Evolutionary conservation across 768 basidiomycete genomes (phyloP).

Genomic region (Suillus variegatus): DNA sequence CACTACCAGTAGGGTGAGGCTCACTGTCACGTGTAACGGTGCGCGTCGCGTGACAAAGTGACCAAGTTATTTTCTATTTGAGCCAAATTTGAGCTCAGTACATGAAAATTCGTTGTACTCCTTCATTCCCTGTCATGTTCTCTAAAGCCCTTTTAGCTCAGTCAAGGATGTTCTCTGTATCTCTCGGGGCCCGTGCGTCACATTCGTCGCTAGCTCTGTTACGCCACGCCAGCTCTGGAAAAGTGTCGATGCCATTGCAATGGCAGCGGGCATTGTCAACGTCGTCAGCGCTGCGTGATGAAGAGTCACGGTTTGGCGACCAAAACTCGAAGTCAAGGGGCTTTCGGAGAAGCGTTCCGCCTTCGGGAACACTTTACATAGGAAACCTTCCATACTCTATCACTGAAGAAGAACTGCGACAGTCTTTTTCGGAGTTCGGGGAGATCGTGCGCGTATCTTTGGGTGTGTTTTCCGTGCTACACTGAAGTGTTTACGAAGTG

Average conservation of each 20-base stretch:
- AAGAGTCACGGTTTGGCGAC: background rate
- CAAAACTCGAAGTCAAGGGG: slow-evolving; percentile 2
- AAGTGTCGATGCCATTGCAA: slow-evolving; percentile 3
- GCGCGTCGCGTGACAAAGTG: slow-evolving; percentile 12
- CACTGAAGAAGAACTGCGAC: slow-evolving; percentile 41
- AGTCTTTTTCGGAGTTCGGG: slow-evolving; percentile 47
- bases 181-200: slow-evolving; percentile 10
- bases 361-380: slow-evolving; percentile 44
- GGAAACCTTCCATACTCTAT: slow-evolving; percentile 55
- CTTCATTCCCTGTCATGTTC: slow-evolving; percentile 19
- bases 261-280: slow-evolving; percentile 22
- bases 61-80: slow-evolving; percentile 2
- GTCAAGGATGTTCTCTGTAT: slow-evolving; percentile 15
- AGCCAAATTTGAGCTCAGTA: background rate
- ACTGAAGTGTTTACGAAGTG: background rate
- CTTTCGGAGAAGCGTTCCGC: slow-evolving; percentile 14
- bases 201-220: slow-evolving; percentile 19
- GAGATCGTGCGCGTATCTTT: slow-evolving; percentile 38
- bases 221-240: slow-evolving; percentile 7
- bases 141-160: slow-evolving; percentile 21
- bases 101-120: background rate
- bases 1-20: too few species aligned
- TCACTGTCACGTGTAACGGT: slow-evolving; percentile 20
- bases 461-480: slow-evolving; percentile 33
- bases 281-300: slow-evolving; percentile 12